Base-by-base conservation (phyloP, 768 basidiomycete species). In the Boletus huronensis region DNA sequence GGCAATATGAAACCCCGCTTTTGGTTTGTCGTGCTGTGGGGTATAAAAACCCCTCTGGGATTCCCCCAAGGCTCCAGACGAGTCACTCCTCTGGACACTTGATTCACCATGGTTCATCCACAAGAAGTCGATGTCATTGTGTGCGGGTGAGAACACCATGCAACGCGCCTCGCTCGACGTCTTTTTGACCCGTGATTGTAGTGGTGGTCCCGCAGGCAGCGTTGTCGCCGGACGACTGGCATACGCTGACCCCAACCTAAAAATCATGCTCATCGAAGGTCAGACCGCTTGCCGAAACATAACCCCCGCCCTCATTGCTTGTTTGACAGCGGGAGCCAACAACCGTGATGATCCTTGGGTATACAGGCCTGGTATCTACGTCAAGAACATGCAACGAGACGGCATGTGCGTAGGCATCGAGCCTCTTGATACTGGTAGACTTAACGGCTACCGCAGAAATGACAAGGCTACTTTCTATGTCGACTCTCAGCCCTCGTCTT, bases 231-330 rank as follows among this genome's bases (percentile, higher is more conserved):
- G 86, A 50, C 77, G 86, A 52, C 71, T 88, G 49, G 86, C 86
- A 0, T 84, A 82, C 61, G 84, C 85, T 36, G 86, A 87, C 69
- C 84, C 85, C 25, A 87, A 73, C 62, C 69, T 88, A 52, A 85
- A 87, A 66, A 85, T 88, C 54, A 84, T 87, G 83, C 79, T 88
- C 61, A 82, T 87, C 54, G 86, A 87, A 75, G 86, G 84, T 81
- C 51, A 21, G 68, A 29, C 23, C 17, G 10, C 9, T 38, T 21
- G 41, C 31, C 57, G 6, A 43, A 13, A 19, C 14, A n/a, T 28
- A 31, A 38, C 17, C 39, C 19, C 31, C 26, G 21, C 14, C 49
- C 44, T 34, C 26, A 35, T 21, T 1, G 7, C 23, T 58, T 35
- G n/a, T 13, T 25, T 23, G 41, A 26, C 31, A 85, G 84, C 77